Base-by-base conservation (phyloP, 192 early-diverging fungal genomes). In the Obelidium mucronatum region DNA sequence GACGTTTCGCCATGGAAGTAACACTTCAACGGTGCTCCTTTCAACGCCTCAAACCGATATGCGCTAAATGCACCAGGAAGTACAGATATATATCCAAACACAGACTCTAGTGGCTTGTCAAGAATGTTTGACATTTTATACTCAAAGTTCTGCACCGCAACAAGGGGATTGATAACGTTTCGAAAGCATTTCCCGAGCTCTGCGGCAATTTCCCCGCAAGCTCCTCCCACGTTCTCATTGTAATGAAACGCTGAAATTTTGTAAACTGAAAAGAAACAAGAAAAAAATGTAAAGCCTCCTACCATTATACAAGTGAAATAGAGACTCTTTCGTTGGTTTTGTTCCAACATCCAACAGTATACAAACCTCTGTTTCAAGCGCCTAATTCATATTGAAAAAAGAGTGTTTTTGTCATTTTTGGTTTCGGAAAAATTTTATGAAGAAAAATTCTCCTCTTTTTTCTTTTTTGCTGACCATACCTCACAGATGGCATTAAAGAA, bases 31-130 rank as follows among this genome's bases (percentile, higher is more conserved):
- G 93, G 93, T 42, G 85, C 87, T 30, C 90, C 87, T 61, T 87
- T 82, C n/a, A 94, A 78, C 30, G 93, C 93, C 22, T 51, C 48
- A 65, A 90, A 94, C 15, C 93, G 89, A 74, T 94, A 94, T 2
- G 93, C 93, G 19, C 90, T 91, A 55, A 94, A 94, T 1, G 92
- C 92, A 76, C 93, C 92, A 6, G 96, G 96, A 4, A 98, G 86
- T 61, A 97, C 96, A 0, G 94, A 93, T 65, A 98, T 98, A 84
- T 96, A 96, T 35, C 96, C 96, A 87, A 95, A 96, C 22, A 96
- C 90, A 22, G 93, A 94, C 76, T 94, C 93, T 53, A 94, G 84
- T 34, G 92, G 90, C 67, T 94, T 94, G 73, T 93, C 92, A n/a
- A 94, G 78, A 66, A 92, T 92, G 74, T 87, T 88, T 53, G 92